These are phyloP conservation scores for Fomitopsis pulvina DNA, from an alignment of 768 basidiomycete species.

Conservation along the genomic window DNA sequence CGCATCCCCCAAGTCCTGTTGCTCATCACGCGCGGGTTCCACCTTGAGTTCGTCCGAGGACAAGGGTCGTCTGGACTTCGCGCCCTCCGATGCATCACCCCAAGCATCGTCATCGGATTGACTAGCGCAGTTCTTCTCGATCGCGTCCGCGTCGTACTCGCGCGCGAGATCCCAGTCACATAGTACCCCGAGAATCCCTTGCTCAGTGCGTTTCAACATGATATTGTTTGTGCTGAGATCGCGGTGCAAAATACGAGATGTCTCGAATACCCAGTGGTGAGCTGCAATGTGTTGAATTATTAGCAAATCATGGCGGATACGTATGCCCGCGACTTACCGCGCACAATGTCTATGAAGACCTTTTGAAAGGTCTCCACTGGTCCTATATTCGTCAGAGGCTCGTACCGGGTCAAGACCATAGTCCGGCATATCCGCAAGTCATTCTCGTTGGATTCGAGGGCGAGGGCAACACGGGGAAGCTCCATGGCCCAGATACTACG, in stretches of 20 bases:
- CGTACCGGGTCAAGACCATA: neutral
- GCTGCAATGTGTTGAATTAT: neutral
- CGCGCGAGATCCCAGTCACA: constrained; percentile 6
- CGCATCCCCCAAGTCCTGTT: too few species aligned
- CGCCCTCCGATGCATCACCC: too few species aligned
- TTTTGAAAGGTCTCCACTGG: neutral
- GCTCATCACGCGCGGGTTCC: too few species aligned
- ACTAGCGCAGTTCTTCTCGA: too few species aligned
- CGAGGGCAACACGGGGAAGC: neutral
- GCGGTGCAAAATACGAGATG: constrained; percentile 1
- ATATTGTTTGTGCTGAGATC: constrained; percentile 5
- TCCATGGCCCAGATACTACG: neutral
- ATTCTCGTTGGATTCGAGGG: neutral
- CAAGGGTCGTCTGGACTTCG: too few species aligned
- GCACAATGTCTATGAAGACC: too few species aligned
- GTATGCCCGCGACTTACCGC: neutral
- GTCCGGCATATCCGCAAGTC: neutral
- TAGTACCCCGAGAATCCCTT: neutral
- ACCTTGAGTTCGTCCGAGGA: too few species aligned
- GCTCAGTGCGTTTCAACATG: constrained; percentile 1
- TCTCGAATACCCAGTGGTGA: neutral
- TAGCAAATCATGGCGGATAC: neutral
- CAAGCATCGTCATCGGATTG: too few species aligned
- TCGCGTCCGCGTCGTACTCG: too few species aligned
- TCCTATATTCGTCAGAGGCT: neutral